Evolutionary conservation across 805 yeast genomes (phyloP), one percentile per base, ranked within the genome.

Genomic region (Naumovozyma castellii): DNA sequence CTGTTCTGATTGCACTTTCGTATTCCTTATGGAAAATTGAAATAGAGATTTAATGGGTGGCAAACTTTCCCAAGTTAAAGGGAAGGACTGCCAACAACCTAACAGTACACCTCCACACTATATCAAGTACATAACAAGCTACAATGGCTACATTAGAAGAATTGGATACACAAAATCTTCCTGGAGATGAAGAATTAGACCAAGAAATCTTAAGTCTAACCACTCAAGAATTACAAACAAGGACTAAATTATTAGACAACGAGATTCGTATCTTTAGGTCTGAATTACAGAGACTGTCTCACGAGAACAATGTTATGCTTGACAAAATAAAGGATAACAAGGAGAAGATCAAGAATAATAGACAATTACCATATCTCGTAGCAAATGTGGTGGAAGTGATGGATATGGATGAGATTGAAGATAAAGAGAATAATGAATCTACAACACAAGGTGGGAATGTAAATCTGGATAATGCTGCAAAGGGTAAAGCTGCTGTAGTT

Each of bases 401-500:
- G 56, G 94, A 92, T 57, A 75, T 92, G 62, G 81, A 80, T 50
- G 87, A 84, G 9, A 90, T 86, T 45, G 81, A 78, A 46, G 84
- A 80, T 42, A 92, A 90, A 19, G 76, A 73, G 46, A 71, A 69
- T 27, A 52, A 49, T 28, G 62, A 57, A 37, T 54, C 60, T 2
- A 68, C 71, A 18, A 86, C 82, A 46, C 95, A 92, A 61, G 97
- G 97, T 30, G 97, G 97, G 43, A 90, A 88, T 56, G 83, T 87
- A 35, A 97, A 92, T 63, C 68, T 85, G 51, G 96, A 92, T 57
- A 84, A 96, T 35, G 75, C 94, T 10, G 78, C 95, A 46, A 76
- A 76, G 34, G 97, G 98, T 5, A 87, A 90, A 65, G 86, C 95
- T n/a, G 99, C 99, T 1, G 98, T 92, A 29, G 84, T 92, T 46